These are phyloP conservation scores for Suillus bovinus DNA, from an alignment of 768 basidiomycete genomes.

Conservation along the genomic window DNA sequence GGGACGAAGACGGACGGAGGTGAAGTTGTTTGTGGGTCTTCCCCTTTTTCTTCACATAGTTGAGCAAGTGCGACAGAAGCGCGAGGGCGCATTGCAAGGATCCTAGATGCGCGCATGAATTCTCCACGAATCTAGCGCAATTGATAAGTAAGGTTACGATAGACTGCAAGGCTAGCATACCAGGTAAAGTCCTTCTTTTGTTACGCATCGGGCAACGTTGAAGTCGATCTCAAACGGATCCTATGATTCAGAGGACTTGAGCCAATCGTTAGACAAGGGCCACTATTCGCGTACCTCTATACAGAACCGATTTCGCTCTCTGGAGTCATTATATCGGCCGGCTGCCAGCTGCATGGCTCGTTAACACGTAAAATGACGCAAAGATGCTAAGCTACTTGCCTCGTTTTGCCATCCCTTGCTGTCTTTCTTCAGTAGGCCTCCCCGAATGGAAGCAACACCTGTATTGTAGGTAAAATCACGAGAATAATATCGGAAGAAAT, in stretches of 20 bases:
- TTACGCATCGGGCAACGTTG: conserved; percentile 96
- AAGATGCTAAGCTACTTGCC: conserved; percentile 44
- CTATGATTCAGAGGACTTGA: conserved; percentile 39
- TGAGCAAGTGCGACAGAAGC: conserved; percentile 82
- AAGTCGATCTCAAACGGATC: conserved; percentile 97
- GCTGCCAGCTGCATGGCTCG: conserved; percentile 42
- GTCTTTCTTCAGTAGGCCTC: conserved; percentile 87
- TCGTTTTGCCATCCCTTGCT: conserved; percentile 95
- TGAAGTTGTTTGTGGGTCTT: conserved; percentile 40
- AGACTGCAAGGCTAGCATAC: conserved; percentile 38
- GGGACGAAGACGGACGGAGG: conserved; percentile 43
- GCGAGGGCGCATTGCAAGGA: conserved; percentile 76
- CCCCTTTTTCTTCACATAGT: conserved; percentile 88
- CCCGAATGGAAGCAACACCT: conserved; percentile 88
- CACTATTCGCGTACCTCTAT: conserved; percentile 68
- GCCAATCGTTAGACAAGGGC: background rate
- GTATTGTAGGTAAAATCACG: conserved; percentile 92
- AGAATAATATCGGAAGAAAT: conserved; percentile 96
- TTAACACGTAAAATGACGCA: conserved; percentile 10
- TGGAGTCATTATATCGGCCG: conserved; percentile 61
- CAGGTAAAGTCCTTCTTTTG: conserved; percentile 93
- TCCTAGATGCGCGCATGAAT: conserved; percentile 93
- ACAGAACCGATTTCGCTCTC: conserved; percentile 93
- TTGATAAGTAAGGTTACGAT: conserved; percentile 4
- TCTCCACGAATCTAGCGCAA: conserved; percentile 86